Percentiles rank a stretch among this genome's conserved stretches.
These are phyloP conservation scores for Cladosporium sp. DNA, from an alignment of 2,329 filamentous ascomycete genomes.

Conservation along the genomic window DNA sequence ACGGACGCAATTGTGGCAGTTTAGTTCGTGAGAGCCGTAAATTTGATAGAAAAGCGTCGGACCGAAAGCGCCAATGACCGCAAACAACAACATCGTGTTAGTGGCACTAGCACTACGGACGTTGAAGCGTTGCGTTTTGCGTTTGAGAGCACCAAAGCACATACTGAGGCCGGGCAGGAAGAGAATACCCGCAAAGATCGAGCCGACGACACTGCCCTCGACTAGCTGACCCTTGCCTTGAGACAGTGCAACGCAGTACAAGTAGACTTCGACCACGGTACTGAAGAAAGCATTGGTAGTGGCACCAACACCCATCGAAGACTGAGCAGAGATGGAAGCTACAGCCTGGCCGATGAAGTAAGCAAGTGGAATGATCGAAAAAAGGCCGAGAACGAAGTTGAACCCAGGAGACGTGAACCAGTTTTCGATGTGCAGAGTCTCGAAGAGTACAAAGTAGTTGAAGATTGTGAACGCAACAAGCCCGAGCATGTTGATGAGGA, in stretches of 20 bases:
- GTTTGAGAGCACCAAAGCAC: slow-evolving; percentile 96
- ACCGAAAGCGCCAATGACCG: slow-evolving; percentile 88
- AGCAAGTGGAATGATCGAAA: slow-evolving; percentile 91
- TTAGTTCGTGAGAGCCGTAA: slow-evolving; percentile 93
- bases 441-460: slow-evolving; percentile 76
- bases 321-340: slow-evolving; percentile 95
- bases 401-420: slow-evolving; percentile 77
- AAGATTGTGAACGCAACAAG: slow-evolving; percentile 92
- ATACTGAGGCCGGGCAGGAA: slow-evolving; percentile 93
- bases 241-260: slow-evolving; percentile 89
- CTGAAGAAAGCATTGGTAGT: slow-evolving; percentile 98
- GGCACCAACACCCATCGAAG: slow-evolving; percentile 94
- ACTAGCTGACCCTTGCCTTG: slow-evolving; percentile 91
- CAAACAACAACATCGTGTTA: slow-evolving; percentile 95
- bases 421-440: slow-evolving; percentile 61
- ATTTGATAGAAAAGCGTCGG: slow-evolving; percentile 98
- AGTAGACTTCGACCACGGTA: slow-evolving; percentile 92
- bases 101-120: slow-evolving; percentile 93
- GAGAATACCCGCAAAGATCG: slow-evolving; percentile 92
- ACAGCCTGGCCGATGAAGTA: slow-evolving; percentile 99
- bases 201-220: slow-evolving; percentile 94
- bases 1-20: slow-evolving; percentile 62
- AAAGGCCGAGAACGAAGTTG: slow-evolving; percentile 73
- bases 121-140: slow-evolving; percentile 98
- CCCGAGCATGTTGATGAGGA: slow-evolving; percentile 92